These are phyloP conservation scores for Pseudogymnoascus sp. DNA, from an alignment of 2,329 filamentous ascomycete species.

Conservation along the genomic window DNA sequence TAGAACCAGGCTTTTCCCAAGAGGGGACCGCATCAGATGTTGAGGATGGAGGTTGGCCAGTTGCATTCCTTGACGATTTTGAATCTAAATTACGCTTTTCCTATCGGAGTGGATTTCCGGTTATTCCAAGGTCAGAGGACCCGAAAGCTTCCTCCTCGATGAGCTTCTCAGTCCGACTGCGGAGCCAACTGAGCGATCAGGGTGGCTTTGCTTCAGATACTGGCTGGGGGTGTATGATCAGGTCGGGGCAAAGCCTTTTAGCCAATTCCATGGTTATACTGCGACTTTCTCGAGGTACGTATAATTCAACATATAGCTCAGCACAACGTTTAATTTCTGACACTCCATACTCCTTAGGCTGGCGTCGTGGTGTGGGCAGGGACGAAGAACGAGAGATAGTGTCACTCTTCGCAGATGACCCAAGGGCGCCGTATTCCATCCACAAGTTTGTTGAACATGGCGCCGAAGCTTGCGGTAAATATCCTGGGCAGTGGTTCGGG, in stretches of 20 bases:
- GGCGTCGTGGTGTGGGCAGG: conserved; percentile 55
- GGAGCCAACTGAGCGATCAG: conserved; percentile 69
- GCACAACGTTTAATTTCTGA: conserved; percentile 8
- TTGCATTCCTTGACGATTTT: conserved; percentile 81
- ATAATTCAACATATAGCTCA: background rate
- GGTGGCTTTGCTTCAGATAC: conserved; percentile 84
- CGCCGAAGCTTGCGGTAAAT: conserved; percentile 78
- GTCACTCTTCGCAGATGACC: conserved; percentile 78
- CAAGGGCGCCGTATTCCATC: conserved; percentile 82
- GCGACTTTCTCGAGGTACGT: conserved; percentile 66
- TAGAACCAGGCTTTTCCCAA: conserved; percentile 23
- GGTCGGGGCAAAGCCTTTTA: conserved; percentile 86
- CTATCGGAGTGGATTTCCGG: conserved; percentile 77
- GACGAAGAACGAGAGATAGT: conserved; percentile 63
- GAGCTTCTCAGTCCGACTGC: conserved; percentile 76
- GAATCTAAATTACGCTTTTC: conserved; percentile 94
- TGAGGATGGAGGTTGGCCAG: conserved; percentile 61
- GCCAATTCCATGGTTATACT: conserved; percentile 74
- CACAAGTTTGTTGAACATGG: conserved; percentile 90
- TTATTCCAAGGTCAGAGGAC: conserved; percentile 71
- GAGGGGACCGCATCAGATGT: conserved; percentile 16
- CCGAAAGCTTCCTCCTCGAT: conserved; percentile 62
- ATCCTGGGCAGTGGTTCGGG: conserved; percentile 97
- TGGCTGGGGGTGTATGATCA: conserved; percentile 98
- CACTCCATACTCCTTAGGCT: conserved; percentile 45